A percentile compares a stretch with the other conserved stretches of the same genome.
These are phyloP conservation scores for Artemisia annua DNA, from an alignment of 129 eudicot genomes.

Conservation along the genomic window DNA sequence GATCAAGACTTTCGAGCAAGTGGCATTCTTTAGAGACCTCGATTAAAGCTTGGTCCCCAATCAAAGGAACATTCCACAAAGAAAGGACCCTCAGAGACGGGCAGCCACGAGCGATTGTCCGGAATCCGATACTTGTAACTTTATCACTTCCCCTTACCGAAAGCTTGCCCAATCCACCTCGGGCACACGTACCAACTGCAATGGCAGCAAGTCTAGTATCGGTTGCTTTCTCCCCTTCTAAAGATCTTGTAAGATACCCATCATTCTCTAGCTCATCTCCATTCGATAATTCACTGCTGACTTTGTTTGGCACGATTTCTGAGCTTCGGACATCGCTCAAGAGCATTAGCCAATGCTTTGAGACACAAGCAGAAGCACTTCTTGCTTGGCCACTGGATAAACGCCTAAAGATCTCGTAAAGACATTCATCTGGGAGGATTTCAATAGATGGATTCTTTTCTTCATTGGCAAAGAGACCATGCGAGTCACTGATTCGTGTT, in stretches of 20 bases:
- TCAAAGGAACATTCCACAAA: slow-evolving; percentile 67
- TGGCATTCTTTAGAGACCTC: slow-evolving; percentile 72
- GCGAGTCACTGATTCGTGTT: slow-evolving; percentile 48
- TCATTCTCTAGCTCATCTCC: slow-evolving; percentile 43
- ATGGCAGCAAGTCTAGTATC: slow-evolving; percentile 87
- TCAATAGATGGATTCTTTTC: slow-evolving; percentile 55
- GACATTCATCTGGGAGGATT: slow-evolving; percentile 87
- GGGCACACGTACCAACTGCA: slow-evolving; percentile 79
- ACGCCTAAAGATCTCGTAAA: slow-evolving; percentile 79
- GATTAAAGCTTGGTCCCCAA: slow-evolving; percentile 58
- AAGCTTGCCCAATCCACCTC: slow-evolving; percentile 98
- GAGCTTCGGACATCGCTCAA: slow-evolving; percentile 50
- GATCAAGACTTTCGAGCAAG: slow-evolving; percentile 76
- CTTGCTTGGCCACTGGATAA: slow-evolving; percentile 65
- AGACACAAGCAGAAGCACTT: slow-evolving; percentile 78
- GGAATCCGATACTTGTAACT: slow-evolving; percentile 64
- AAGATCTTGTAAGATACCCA: slow-evolving; percentile 78
- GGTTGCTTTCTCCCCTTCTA: slow-evolving; percentile 92
- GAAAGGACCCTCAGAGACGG: slow-evolving; percentile 72
- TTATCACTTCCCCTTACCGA: slow-evolving; percentile 70
- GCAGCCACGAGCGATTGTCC: slow-evolving; percentile 77
- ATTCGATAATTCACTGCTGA: slow-evolving; percentile 8
- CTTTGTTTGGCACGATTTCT: slow-evolving; percentile 41
- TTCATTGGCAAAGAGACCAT: slow-evolving; percentile 29
- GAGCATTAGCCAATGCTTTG: slow-evolving; percentile 76